Percentiles rank a stretch among this genome's conserved stretches.
phyloP scores from a whole-genome alignment of 129 eudicot genomes.

The Apium graveolens region DNA sequence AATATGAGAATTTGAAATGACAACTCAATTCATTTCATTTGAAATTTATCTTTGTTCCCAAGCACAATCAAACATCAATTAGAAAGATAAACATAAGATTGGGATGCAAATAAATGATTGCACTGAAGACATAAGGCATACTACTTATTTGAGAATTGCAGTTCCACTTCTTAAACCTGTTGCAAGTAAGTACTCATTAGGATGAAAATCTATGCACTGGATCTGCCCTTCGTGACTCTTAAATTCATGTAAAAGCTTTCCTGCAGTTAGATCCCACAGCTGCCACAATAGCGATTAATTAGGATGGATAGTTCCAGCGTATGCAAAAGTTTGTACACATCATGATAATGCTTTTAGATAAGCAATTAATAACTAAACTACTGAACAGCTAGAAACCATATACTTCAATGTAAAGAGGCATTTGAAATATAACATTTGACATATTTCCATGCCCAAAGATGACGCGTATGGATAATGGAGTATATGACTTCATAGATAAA shows the following conservation, averaged over 20 bases:
- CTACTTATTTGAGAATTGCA: not conserved
- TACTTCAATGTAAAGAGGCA: not conserved
- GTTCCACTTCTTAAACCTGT: slow-evolving; percentile 48
- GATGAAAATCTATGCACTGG: slow-evolving; percentile 97
- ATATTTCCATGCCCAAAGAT: not conserved
- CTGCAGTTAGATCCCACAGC: slow-evolving; percentile 99
- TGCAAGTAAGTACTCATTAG: slow-evolving; percentile 89
- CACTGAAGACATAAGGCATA: not conserved
- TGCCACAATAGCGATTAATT: slow-evolving; percentile 24
- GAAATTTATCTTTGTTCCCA: no score
- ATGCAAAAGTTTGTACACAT: not conserved
- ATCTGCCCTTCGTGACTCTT: slow-evolving; percentile 90
- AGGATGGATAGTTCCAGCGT: not conserved
- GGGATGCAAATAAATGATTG: not conserved
- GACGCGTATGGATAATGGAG: not conserved
- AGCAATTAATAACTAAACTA: not conserved
- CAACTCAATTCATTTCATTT: no score
- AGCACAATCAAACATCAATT: no score
- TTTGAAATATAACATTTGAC: not conserved
- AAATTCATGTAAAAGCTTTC: slow-evolving; percentile 89
- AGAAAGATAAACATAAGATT: not conserved
- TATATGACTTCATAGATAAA: not conserved
- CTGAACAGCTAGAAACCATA: not conserved
- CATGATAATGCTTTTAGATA: not conserved
- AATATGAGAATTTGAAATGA: no score